Evolutionary conservation across 257 asterid species (phyloP), one percentile per base, ranked within the genome.

Genomic region (Petunia secreta): DNA sequence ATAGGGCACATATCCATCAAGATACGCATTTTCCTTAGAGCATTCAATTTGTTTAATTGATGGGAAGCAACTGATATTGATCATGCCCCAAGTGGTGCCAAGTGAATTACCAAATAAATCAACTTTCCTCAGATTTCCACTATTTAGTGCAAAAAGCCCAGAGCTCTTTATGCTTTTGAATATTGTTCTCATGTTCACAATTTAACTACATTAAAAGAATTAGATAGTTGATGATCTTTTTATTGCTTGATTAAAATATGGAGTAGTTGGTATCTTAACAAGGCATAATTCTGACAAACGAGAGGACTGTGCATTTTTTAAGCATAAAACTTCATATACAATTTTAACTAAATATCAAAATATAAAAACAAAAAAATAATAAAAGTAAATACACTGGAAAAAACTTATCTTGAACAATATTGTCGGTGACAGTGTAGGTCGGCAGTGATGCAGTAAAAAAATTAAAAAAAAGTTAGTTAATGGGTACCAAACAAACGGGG

Each of bases 81-180:
- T 36, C 78, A 50, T 36, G 4, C 36, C 63, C 63, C 14, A 73
- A 34, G 11, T 8, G 1, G 5, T 46, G 78, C 78, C 63, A 73
- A 50, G 78, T 46, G n/a, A 77, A 63, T 60, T 9, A 14, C 76
- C 36, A 80, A 48, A 54, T 54, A 3, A 10, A 58, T 75, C 36
- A 74, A 77, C 73, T 43, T 60, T 36, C 62, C 57, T 78, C 67
- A 80, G 75, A 65, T 55, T 79, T 25, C 37, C 4, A 1, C 46
- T 48, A 48, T 34, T 11, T 50, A 50, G 43, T 50, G 63, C 63
- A 73, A 50, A 69, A 50, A 73, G 36, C 50, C 46, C 50, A 13
- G 34, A 73, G 48, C 59, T 50, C 14, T 34, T 3, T 50, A 73
- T 6, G 46, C 36, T 11, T 41, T 50, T 14, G 14, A 71, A 46